These are phyloP conservation scores for Graphiopsis chlorocephala DNA, from an alignment of 2,329 filamentous ascomycete genomes.

Conservation along the genomic window DNA sequence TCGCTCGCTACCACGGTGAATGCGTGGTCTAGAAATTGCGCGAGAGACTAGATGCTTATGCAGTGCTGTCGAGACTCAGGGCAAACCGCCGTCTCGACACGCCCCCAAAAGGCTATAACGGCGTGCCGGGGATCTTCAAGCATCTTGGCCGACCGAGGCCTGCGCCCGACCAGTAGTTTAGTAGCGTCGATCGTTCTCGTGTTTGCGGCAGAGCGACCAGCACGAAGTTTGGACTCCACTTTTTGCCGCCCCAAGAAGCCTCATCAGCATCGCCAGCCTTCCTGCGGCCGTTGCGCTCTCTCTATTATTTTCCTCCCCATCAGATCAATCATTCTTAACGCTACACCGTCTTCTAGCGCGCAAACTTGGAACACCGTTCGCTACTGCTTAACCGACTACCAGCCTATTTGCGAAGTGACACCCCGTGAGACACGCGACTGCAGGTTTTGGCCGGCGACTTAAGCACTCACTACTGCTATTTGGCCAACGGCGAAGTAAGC, in stretches of 20 bases:
- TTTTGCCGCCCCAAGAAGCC: slow-evolving; percentile 1
- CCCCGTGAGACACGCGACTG: neutral
- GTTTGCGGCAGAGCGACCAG: neutral
- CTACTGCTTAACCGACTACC: neutral
- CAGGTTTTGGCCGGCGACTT: neutral
- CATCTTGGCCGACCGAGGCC: slow-evolving; percentile 4
- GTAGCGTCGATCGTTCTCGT: slow-evolving; percentile 2
- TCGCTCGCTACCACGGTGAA: neutral
- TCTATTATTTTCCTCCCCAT: neutral
- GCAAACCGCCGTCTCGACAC: neutral
- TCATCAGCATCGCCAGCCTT: slow-evolving; percentile 5
- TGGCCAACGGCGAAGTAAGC: slow-evolving; percentile 7
- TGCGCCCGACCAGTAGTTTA: neutral
- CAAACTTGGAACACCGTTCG: neutral
- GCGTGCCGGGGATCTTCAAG: neutral
- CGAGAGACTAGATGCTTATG: neutral
- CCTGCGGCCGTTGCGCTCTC: neutral
- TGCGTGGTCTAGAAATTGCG: neutral
- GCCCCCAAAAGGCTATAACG: neutral
- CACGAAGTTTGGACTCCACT: neutral
- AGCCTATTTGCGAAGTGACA: neutral
- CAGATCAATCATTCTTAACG: neutral
- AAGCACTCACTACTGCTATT: neutral
- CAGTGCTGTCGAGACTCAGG: neutral
- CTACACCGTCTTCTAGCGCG: neutral